A percentile compares a stretch with the other conserved stretches of the same genome.
These are phyloP conservation scores for Zygnema circumcarinatum DNA, from an alignment of 139 green algal genomes.

Conservation along the genomic window DNA sequence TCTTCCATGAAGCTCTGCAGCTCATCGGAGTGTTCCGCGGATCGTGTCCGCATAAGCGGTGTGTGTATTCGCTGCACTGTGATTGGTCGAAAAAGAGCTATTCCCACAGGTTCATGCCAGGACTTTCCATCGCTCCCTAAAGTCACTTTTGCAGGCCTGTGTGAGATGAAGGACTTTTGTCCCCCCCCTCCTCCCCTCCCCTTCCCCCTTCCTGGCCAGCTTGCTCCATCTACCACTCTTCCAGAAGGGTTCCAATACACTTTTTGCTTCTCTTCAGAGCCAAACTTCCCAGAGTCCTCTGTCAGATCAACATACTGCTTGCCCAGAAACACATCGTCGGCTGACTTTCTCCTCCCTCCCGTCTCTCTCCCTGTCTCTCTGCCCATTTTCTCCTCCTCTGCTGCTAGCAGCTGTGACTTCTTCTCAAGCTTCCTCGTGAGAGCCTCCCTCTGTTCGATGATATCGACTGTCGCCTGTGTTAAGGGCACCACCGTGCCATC, in stretches of 20 bases:
- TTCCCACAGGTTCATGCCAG: neutral
- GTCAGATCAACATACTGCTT: neutral
- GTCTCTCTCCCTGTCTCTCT: neutral
- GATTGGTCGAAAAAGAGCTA: neutral
- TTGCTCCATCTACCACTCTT: neutral
- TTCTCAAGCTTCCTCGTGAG: neutral
- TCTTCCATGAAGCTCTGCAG: neutral
- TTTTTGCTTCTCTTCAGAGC: neutral
- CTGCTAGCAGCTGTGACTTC: neutral
- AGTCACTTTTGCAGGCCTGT: neutral
- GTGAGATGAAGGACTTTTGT: neutral
- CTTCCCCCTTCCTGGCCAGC: neutral
- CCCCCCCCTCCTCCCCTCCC: neutral
- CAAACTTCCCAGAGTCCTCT: neutral
- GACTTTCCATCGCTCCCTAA: no score
- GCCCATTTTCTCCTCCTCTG: neutral
- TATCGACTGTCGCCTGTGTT: no score
- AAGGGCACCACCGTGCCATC: no score
- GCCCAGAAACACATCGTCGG: neutral
- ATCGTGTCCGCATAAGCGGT: neutral
- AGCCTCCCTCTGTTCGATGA: neutral
- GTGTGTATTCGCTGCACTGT: neutral
- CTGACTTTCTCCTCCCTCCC: neutral
- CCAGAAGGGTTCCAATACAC: neutral
- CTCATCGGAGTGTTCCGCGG: neutral